A percentile compares a stretch with the other conserved stretches of the same genome.
These are phyloP conservation scores for Paxillus rubicundulus DNA, from an alignment of 768 basidiomycete genomes.

Conservation along the genomic window DNA sequence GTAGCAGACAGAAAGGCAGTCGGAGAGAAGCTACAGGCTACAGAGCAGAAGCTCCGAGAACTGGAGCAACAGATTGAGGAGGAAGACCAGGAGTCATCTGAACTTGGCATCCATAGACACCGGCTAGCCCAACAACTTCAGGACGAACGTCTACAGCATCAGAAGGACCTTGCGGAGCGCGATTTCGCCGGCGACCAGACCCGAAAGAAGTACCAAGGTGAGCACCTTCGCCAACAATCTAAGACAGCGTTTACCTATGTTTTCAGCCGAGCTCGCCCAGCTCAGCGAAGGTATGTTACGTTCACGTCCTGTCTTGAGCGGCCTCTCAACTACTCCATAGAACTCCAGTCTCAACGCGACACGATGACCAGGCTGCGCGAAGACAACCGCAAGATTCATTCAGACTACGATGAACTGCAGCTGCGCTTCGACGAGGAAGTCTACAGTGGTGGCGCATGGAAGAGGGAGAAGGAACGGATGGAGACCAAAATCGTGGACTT, in stretches of 20 bases:
- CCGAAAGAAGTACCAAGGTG: slow-evolving; percentile 84
- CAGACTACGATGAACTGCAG: slow-evolving; percentile 74
- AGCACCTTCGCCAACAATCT: slow-evolving; percentile 2
- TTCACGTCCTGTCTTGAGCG: neutral
- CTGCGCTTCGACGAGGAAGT: slow-evolving; percentile 74
- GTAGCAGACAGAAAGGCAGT: slow-evolving; percentile 50
- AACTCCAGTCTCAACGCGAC: slow-evolving; percentile 76
- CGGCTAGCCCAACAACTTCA: slow-evolving; percentile 75
- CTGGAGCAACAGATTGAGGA: slow-evolving; percentile 64
- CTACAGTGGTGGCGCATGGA: slow-evolving; percentile 77
- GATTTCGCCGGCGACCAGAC: slow-evolving; percentile 80
- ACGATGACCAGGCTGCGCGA: slow-evolving; percentile 73
- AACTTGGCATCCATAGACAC: slow-evolving; percentile 60
- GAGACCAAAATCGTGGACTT: slow-evolving; percentile 79
- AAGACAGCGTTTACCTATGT: slow-evolving; percentile 5
- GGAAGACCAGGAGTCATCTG: slow-evolving; percentile 64
- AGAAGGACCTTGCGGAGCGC: slow-evolving; percentile 75
- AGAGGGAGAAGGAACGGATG: slow-evolving; percentile 83
- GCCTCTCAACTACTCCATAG: slow-evolving; percentile 35
- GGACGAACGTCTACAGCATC: slow-evolving; percentile 73
- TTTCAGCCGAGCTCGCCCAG: slow-evolving; percentile 69
- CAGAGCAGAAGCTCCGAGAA: slow-evolving; percentile 55
- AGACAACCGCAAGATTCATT: slow-evolving; percentile 74
- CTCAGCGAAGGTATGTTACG: slow-evolving; percentile 64
- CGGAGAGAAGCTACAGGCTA: slow-evolving; percentile 46